Base-by-base conservation (phyloP, 108 stramenopile genomes). In the Nitzschia sp. region DNA sequence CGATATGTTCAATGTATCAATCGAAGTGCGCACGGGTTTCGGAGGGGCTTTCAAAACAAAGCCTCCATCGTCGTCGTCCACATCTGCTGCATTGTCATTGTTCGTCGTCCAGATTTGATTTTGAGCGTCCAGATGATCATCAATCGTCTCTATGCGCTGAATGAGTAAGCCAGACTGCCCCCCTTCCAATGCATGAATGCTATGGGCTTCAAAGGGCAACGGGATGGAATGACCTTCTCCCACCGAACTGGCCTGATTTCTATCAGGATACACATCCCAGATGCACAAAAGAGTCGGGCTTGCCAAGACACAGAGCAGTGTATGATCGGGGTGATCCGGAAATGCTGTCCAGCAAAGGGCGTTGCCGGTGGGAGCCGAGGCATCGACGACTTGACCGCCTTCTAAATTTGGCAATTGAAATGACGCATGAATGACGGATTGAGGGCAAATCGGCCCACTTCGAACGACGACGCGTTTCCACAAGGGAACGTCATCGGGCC, bases 291-390 rank as follows among this genome's bases (percentile, higher is more conserved):
- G 59, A 0, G 77, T 77, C 0, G 88, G 81, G 80, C 74, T 68
- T 18, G 80, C 79, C 1, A 93, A 57, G 15, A 90, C 84, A 56
- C 89, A 93, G 0, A 93, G 68, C 68, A 88, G 59, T 35, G 84
- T 78, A 31, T 83, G 84, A 24, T 77, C 45, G 5, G 60, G 75
- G 1, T 49, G 55, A 2, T 76, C 68, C 5, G 69, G 72, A 74
- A 91, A 91, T 27, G 87, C 72, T 2, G 90, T 81, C 90, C 90
- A 91, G 60, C 87, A 88, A 21, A 91, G 25, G 1, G 77, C 47
- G 28, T 68, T 73, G 66, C 49, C 49, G 18, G 56, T 59, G 0
- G 42, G 30, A 31, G 62, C 19, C 29, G 33, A 64, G 25, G 15
- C 13, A 19, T 34, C 13, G 18, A 5, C 32, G 15, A 13, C 57